Conservation (phyloP, 169 alveolate genomes). For the Plasmodium yoelii region DNA sequence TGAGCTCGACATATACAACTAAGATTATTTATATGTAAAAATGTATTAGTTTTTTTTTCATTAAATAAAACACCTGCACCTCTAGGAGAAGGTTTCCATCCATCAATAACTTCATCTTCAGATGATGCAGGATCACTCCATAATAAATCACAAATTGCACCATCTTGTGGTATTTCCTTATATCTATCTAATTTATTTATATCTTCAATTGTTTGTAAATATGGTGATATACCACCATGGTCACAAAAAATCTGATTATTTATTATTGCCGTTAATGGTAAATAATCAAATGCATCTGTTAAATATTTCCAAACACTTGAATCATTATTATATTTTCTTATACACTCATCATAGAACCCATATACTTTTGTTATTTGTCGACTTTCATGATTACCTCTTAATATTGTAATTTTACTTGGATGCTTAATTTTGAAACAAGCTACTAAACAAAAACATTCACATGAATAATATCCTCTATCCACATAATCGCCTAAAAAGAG, state of each 20-base stretch:
- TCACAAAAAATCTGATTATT: conserved; percentile 95
- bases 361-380: conserved; percentile 97
- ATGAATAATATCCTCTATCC: conserved; percentile 97
- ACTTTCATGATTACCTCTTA: conserved; percentile 98
- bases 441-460: conserved; percentile 94
- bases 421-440: conserved; percentile 94
- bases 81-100: conserved; percentile 97
- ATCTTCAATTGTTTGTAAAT: conserved; percentile 94
- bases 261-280: conserved; percentile 96
- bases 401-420: conserved; percentile 89
- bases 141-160: conserved; percentile 98
- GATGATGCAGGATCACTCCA: conserved; percentile 98
- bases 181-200: conserved; percentile 88
- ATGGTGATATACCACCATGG: conserved; percentile 99
- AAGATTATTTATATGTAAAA: conserved; percentile 93
- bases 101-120: conserved; percentile 85
- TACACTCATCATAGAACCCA: conserved; percentile 98
- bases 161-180: conserved; percentile 97
- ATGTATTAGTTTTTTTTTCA: conserved; percentile 92
- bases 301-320: conserved; percentile 96
- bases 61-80: conserved; percentile 99
- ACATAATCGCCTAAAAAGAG: conserved; percentile 98
- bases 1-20: conserved; percentile 97
- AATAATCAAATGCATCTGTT: conserved; percentile 96
- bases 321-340: conserved; percentile 95